Conservation (phyloP, 805 yeast species). For the Pichia nanzhaoensis region DNA sequence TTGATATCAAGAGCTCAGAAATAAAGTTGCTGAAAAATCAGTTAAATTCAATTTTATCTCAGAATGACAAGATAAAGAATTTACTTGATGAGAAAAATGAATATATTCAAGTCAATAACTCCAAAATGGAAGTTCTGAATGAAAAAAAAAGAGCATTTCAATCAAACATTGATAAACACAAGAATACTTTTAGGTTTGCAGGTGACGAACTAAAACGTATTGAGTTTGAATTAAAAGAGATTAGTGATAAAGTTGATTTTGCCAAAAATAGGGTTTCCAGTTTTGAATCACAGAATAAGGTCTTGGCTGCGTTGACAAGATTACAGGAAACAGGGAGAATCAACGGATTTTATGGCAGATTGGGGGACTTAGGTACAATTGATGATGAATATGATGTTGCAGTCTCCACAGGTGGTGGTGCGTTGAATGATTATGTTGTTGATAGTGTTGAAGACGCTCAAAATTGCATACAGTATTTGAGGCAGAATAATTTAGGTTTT, state of each 20-base stretch:
- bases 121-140: constrained; percentile 38
- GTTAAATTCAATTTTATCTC: constrained; percentile 36
- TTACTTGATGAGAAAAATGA: constrained; percentile 33
- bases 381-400: constrained; percentile 89
- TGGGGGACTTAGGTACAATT: constrained; percentile 90
- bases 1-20: constrained; percentile 58
- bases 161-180: constrained; percentile 54
- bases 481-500: constrained; percentile 79
- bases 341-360: constrained; percentile 78
- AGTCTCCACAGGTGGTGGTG: constrained; percentile 88
- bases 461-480: constrained; percentile 65
- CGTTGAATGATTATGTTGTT: constrained; percentile 88
- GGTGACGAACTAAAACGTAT: constrained; percentile 42
- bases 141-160: constrained; percentile 42
- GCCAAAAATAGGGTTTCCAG: constrained; percentile 53
- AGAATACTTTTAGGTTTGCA: constrained; percentile 47
- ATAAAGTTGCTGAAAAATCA: constrained; percentile 52
- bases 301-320: constrained; percentile 59
- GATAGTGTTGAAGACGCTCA: constrained; percentile 62
- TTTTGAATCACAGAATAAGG: constrained; percentile 64
- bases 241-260: constrained; percentile 59
- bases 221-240: constrained; percentile 44
- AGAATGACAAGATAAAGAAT: constrained; percentile 35
- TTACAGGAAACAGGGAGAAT: constrained; percentile 77
- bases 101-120: constrained; percentile 40